A percentile compares a stretch with the other conserved stretches of the same genome.
Evolutionary conservation across 1,284 basidiomycete genomes (phyloP).

Genomic region (Pseudozyma flocculosa): DNA sequence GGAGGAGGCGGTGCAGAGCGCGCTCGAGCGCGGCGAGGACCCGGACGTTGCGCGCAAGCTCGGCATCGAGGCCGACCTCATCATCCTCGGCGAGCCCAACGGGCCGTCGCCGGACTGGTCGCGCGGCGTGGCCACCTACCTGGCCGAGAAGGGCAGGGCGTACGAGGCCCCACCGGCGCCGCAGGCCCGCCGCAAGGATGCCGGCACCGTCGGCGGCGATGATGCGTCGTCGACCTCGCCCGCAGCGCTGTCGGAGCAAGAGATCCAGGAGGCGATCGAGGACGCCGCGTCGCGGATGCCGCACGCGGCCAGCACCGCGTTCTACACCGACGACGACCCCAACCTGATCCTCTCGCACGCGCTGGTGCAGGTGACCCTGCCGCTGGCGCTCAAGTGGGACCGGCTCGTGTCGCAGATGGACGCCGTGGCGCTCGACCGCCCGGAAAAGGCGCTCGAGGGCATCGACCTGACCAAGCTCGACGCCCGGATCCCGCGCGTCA

Average conservation of each 20-base stretch:
- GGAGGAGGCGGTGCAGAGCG: slow-evolving; percentile 48
- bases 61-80: slow-evolving; percentile 54
- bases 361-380: slow-evolving; percentile 48
- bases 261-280: slow-evolving; percentile 5
- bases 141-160: slow-evolving; percentile 48
- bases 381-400: slow-evolving; percentile 47
- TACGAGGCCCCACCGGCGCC: slow-evolving; percentile 46
- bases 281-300: slow-evolving; percentile 4
- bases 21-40: slow-evolving; percentile 52
- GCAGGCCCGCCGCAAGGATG: too few species aligned
- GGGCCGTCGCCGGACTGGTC: slow-evolving; percentile 49
- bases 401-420: slow-evolving; percentile 43
- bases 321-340: slow-evolving; percentile 43
- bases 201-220: too few species aligned
- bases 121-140: slow-evolving; percentile 50
- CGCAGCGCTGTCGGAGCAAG: too few species aligned
- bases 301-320: slow-evolving; percentile 18
- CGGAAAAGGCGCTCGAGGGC: slow-evolving; percentile 5
- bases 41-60: slow-evolving; percentile 46
- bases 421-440: slow-evolving; percentile 22
- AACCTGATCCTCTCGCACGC: slow-evolving; percentile 54
- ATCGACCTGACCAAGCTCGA: slow-evolving; percentile 1
- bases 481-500: slow-evolving; percentile 13
- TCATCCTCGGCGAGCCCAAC: slow-evolving; percentile 53
- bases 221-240: too few species aligned